Conservation (phyloP, 192 early-diverging fungal genomes). For the Umbelopsis sp. region DNA sequence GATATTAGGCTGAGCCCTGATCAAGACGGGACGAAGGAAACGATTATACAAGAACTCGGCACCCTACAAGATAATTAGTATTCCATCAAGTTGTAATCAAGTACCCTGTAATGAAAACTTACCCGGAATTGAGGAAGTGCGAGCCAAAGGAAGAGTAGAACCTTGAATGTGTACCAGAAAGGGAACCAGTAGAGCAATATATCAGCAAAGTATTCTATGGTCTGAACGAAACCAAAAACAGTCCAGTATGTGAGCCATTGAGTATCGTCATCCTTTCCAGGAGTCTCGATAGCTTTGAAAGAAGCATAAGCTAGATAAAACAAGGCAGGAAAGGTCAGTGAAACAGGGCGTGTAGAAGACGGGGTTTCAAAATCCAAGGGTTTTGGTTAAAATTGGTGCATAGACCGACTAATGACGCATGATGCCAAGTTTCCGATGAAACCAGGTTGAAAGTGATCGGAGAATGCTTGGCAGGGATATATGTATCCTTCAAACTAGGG, state of each 20-base stretch:
- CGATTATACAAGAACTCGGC: constrained; percentile 79
- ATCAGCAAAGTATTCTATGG: constrained; percentile 91
- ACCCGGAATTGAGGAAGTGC: constrained; percentile 70
- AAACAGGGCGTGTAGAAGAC: neutral
- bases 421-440: neutral
- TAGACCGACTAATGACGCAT: neutral
- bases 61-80: constrained; percentile 52
- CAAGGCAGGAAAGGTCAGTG: neutral
- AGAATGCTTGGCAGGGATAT: too few relatives aligned
- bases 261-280: constrained; percentile 74
- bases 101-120: constrained; percentile 19
- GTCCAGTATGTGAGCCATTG: constrained; percentile 95
- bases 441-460: neutral
- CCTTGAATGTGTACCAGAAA: constrained; percentile 95
- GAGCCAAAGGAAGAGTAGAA: constrained; percentile 86
- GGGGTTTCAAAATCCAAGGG: neutral
- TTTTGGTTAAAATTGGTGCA: neutral
- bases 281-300: constrained; percentile 89
- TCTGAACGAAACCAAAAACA: constrained; percentile 87
- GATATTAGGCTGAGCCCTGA: constrained; percentile 48
- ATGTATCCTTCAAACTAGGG: too few relatives aligned
- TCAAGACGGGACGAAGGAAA: constrained; percentile 76
- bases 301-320: constrained; percentile 77
- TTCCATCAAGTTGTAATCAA: neutral
- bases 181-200: constrained; percentile 90